Evolutionary conservation across 176 grass and related monocot species (phyloP).

Genomic region (Urochloa ruziziensis): DNA sequence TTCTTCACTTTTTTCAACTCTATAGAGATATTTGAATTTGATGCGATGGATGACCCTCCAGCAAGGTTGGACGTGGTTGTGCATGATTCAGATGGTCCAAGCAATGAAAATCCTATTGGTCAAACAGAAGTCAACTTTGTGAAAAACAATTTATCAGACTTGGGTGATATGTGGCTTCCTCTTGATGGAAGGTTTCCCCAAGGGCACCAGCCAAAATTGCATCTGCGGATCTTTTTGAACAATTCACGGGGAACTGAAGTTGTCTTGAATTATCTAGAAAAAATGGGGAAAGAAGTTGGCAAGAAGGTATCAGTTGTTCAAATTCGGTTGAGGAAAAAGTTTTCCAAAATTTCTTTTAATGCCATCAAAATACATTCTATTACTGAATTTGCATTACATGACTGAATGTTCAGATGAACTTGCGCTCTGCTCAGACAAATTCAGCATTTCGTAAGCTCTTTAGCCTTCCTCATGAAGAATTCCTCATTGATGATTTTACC

Average conservation of each 20-base stretch:
- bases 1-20: slow-evolving; percentile 7
- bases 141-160: slow-evolving; percentile 75
- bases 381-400: slow-evolving; percentile 34
- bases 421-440: slow-evolving; percentile 89
- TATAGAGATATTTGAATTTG: slow-evolving; percentile 95
- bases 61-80: slow-evolving; percentile 72
- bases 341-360: slow-evolving; percentile 2
- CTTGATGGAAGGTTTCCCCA: slow-evolving; percentile 80
- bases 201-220: slow-evolving; percentile 73
- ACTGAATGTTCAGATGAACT: slow-evolving; percentile 64
- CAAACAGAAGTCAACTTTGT: slow-evolving; percentile 88
- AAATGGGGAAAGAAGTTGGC: slow-evolving; percentile 92
- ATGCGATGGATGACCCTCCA: slow-evolving; percentile 87
- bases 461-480: slow-evolving; percentile 85
- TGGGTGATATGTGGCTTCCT: slow-evolving; percentile 78
- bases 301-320: slow-evolving; percentile 71
- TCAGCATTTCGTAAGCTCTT: slow-evolving; percentile 89
- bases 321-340: background rate
- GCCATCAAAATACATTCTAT: background rate
- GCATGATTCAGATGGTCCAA: slow-evolving; percentile 69
- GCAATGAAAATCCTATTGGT: slow-evolving; percentile 57
- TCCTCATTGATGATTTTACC: slow-evolving; percentile 96
- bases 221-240: slow-evolving; percentile 71
- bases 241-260: slow-evolving; percentile 73
- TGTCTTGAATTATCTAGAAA: slow-evolving; percentile 73